These are phyloP conservation scores for Dimargaris xerosporica DNA, from an alignment of 192 early-diverging fungal species.

Conservation along the genomic window DNA sequence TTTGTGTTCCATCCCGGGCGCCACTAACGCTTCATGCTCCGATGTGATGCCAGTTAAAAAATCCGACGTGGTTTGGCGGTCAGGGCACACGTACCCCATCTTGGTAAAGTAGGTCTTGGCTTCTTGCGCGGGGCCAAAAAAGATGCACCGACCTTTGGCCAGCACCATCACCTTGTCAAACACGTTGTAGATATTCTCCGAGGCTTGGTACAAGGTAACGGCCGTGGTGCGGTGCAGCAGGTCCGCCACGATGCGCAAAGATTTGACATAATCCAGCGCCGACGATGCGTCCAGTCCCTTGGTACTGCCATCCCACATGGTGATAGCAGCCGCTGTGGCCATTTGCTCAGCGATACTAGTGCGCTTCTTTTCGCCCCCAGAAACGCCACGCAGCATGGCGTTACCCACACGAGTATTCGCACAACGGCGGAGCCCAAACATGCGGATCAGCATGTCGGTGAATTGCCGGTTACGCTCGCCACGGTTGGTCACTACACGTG, in stretches of 20 bases:
- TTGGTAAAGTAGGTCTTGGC: conserved; percentile 47
- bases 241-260: conserved; percentile 53
- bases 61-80: conserved; percentile 53
- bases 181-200: conserved; percentile 59
- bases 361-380: conserved; percentile 51
- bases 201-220: conserved; percentile 49
- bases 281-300: conserved; percentile 40
- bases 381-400: conserved; percentile 42
- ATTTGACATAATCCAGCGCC: conserved; percentile 52
- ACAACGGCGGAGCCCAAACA: conserved; percentile 37
- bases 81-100: conserved; percentile 42
- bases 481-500: conserved; percentile 16
- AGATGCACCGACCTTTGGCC: conserved; percentile 49
- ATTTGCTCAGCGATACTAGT: conserved; percentile 41
- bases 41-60: conserved; percentile 58
- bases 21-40: conserved; percentile 35
- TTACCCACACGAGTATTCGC: conserved; percentile 39
- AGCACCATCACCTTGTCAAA: conserved; percentile 56
- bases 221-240: conserved; percentile 42
- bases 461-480: not conserved
- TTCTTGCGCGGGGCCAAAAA: conserved; percentile 42
- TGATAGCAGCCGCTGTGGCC: conserved; percentile 33
- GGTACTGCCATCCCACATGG: conserved; percentile 45
- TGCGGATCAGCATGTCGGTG: conserved; percentile 27
- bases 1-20: conserved; percentile 33